Evolutionary conservation across 2,329 filamentous ascomycete species (phyloP), one percentile per base, ranked within the genome.

Genomic region (Colletotrichum sp.): DNA sequence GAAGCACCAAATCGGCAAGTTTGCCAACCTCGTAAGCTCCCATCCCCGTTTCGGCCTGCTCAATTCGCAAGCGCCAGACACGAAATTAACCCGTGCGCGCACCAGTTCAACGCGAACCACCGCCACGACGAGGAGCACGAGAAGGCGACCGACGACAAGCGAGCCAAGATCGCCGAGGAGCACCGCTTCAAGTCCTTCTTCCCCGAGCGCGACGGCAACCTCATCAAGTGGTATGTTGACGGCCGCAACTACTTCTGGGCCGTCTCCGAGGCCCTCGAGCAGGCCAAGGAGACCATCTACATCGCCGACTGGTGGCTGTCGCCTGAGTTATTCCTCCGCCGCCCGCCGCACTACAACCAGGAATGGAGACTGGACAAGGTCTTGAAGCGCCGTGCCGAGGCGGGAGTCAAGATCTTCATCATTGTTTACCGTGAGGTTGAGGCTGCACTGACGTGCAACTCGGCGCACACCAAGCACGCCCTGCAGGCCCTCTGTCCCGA

Each of bases 281-380:
- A 93, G 75, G 97, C 97, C 48, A 94, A 94, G 81, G 96, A 98
- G 85, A 94, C 94, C 61, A 98, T 99, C 80, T 99, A 98, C 84
- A 98, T 99, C 79, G 94, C 90, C 75, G 97, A 98, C 82, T 99
- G 96, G 97, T 98, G 97, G 97, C 87, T 98, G 16, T 98, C 95
- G 5, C 97, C 95, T 0, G 95, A 97, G 84, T 86, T 97, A 77
- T 98, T 96, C 85, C 85, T 99, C 77, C 92, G 97, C 48, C 91
- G 97, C 25, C 96, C 97, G 2, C 95, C 97, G 0, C 93, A 94
- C 79, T 90, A 90, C 81, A 94, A 96, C 78, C 95, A 98, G 82
- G 91, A 98, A 85, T 98, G 93, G 91, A 91, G 96, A 13, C 86
- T 99, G 22, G 97, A 99, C 84, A 92, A 95, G 77, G 87, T 98